Percentiles rank a stretch among this genome's conserved stretches.
Conservation (phyloP, 2,329 filamentous ascomycete genomes). For the Pseudocercospora cruenta region DNA sequence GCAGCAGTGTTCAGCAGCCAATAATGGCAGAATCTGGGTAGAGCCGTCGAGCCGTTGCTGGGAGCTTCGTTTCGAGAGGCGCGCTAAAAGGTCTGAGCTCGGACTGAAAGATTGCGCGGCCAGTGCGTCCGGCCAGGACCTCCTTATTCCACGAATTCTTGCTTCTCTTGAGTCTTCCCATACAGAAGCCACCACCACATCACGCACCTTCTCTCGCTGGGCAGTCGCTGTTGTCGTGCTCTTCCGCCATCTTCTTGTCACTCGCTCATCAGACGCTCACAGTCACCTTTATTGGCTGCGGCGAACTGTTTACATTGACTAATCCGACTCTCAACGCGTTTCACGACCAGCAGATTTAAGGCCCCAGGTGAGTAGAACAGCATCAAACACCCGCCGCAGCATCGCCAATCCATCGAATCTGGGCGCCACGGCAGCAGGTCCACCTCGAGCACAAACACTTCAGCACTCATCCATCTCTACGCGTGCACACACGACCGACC, state of each 20-base stretch:
- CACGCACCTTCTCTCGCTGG: conserved; percentile 23
- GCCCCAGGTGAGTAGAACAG: conserved; percentile 17
- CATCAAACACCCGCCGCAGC: conserved; percentile 1
- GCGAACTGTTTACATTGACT: conserved; percentile 18
- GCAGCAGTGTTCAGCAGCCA: neutral
- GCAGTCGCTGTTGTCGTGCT: conserved; percentile 12
- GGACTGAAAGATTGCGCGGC: conserved; percentile 2
- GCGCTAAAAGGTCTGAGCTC: neutral
- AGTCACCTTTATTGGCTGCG: conserved; percentile 13
- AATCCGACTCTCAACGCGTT: conserved; percentile 9
- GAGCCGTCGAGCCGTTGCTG: neutral
- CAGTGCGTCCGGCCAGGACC: conserved; percentile 1
- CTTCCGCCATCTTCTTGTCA: conserved; percentile 13
- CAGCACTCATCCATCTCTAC: neutral
- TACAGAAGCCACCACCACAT: conserved; percentile 7
- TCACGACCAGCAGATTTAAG: conserved; percentile 22
- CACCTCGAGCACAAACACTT: neutral
- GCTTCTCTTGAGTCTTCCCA: conserved; percentile 13
- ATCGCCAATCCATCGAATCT: conserved; percentile 5
- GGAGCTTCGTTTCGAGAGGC: conserved; percentile 1
- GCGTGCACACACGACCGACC: conserved; percentile 11
- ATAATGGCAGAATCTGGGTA: neutral
- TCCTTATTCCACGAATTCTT: conserved; percentile 17
- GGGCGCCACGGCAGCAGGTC: conserved; percentile 1
- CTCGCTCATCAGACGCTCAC: conserved; percentile 3